Conservation (phyloP, 2,329 filamentous ascomycete genomes). For the Colletotrichum agaves region DNA sequence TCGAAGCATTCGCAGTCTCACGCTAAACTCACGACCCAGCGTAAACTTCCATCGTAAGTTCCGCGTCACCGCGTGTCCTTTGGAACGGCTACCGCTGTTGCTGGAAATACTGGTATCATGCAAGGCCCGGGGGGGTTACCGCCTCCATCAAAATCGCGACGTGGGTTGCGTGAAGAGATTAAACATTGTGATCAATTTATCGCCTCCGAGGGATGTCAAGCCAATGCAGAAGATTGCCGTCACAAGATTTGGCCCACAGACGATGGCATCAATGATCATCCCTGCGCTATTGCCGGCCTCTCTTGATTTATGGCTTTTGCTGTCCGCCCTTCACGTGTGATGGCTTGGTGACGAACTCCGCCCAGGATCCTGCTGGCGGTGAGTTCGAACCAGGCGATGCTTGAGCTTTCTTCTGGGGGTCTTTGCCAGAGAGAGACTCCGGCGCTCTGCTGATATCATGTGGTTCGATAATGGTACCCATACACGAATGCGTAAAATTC, state of each 20-base stretch:
- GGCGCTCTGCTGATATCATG: too few species aligned
- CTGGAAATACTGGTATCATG: neutral
- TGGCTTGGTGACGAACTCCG: neutral
- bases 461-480: too few species aligned
- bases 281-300: neutral
- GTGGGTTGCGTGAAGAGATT: neutral
- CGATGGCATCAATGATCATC: neutral
- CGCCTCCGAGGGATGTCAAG: neutral
- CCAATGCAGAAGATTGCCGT: too few species aligned
- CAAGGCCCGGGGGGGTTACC: neutral
- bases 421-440: too few species aligned
- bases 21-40: neutral
- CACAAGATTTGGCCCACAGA: fast-evolving
- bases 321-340: neutral
- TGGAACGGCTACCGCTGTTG: neutral
- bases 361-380: neutral
- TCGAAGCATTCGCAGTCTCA: neutral
- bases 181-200: neutral
- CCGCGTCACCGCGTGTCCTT: neutral
- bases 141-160: too few species aligned
- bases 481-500: too few species aligned
- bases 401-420: neutral
- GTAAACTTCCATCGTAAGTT: neutral
- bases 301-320: neutral
- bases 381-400: neutral